Conservation (phyloP, 225 moss, liverwort and hornwort species). For the Marchantia polymorpha region DNA sequence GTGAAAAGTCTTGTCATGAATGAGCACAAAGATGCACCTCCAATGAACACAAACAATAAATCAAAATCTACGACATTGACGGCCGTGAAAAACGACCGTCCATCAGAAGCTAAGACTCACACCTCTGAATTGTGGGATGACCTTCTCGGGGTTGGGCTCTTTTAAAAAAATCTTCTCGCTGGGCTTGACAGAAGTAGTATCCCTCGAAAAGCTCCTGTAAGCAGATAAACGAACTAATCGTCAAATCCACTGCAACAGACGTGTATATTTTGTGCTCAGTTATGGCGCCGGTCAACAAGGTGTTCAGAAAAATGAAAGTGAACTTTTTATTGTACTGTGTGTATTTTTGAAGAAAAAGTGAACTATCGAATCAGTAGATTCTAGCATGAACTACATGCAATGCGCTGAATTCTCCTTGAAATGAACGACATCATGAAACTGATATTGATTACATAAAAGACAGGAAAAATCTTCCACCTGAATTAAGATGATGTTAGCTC, state of each 20-base stretch:
- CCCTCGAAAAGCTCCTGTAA: constrained; percentile 89
- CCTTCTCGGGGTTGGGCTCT: constrained; percentile 67
- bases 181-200: constrained; percentile 96
- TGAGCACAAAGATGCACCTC: neutral
- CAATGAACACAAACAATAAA: neutral
- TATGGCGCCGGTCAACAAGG: neutral
- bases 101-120: neutral
- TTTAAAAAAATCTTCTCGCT: constrained; percentile 68
- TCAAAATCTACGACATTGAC: neutral
- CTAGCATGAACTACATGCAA: neutral
- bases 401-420: no score
- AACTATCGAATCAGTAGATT: no score
- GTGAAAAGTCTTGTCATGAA: neutral
- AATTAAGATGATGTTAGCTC: constrained; percentile 77
- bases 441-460: neutral
- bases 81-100: neutral
- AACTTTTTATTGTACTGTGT: no score
- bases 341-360: no score
- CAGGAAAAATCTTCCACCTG: constrained; percentile 38
- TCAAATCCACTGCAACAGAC: neutral
- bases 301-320: no score
- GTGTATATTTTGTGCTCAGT: neutral
- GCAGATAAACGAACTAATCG: neutral
- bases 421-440: neutral
- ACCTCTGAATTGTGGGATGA: constrained; percentile 74